Evolutionary conservation across 805 yeast genomes (phyloP).

Genomic region (Barnettozyma botsteinii): DNA sequence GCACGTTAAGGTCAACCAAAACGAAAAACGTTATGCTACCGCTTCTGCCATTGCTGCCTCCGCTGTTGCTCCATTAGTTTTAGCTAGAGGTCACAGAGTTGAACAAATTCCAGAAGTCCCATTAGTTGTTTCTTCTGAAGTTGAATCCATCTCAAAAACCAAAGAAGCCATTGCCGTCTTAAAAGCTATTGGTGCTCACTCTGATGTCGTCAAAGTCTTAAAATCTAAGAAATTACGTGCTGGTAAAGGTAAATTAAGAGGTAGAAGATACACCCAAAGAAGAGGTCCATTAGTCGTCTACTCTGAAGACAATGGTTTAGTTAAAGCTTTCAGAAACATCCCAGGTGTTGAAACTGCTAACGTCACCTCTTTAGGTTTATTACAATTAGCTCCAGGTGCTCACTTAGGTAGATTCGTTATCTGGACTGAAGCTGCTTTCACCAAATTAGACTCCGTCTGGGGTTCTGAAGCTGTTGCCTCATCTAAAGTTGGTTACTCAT

Average conservation of each 20-base stretch:
- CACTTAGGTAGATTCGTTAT: conserved; percentile 99
- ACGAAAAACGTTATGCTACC: conserved; percentile 99
- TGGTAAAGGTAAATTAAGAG: conserved; percentile 99
- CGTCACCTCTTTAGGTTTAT: conserved; percentile 87
- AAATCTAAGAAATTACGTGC: conserved; percentile 99
- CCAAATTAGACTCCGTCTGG: conserved; percentile 94
- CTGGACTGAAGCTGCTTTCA: conserved; percentile 99
- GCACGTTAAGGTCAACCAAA: conserved; percentile 99
- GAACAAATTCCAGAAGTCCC: conserved; percentile 98
- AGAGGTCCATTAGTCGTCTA: conserved; percentile 99
- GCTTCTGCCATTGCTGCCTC: conserved; percentile 99
- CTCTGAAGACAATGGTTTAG: conserved; percentile 95
- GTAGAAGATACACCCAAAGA: conserved; percentile 99
- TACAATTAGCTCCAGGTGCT: conserved; percentile 99
- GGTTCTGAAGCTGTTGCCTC: conserved; percentile 85
- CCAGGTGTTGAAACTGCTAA: conserved; percentile 99
- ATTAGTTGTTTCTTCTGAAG: conserved; percentile 88
- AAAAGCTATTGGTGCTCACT: conserved; percentile 98
- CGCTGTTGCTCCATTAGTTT: conserved; percentile 94
- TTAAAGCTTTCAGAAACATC: conserved; percentile 98
- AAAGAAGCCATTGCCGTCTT: conserved; percentile 97
- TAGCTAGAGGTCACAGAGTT: conserved; percentile 99
- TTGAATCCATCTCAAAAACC: conserved; percentile 92
- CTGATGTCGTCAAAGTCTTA: conserved; percentile 96
- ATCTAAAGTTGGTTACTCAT: conserved; percentile 80